Base-by-base conservation (phyloP, 768 basidiomycete genomes). In the Hemileccinum impolitum region DNA sequence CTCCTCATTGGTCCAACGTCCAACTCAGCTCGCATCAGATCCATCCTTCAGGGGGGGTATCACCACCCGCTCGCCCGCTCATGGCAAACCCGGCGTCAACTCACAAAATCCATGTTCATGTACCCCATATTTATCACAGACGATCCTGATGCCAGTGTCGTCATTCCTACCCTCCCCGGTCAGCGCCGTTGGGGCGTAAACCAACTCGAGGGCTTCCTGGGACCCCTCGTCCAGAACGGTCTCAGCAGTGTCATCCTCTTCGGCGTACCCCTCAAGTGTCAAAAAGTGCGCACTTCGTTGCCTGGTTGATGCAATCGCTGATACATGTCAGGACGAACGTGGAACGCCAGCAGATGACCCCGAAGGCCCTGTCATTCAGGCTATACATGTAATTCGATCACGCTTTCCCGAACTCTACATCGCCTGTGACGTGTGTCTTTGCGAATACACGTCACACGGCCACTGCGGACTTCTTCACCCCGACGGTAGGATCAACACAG, bases 61-160 rank as follows among this genome's bases (percentile, higher is more conserved):
- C 85, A 90, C 50, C 93, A 97, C 70, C 88, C 94, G 14, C 79
- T 90, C 55, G 79, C 92, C 8, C 86, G 95, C 18, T 77, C 81
- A 71, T 94, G 90, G 84, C 95, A 99, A 70, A 77, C 80, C 21
- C 81, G 82, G 50, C 82, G 87, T 41, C 76, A 80, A 50, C 80
- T 94, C 62, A 84, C 85, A 21, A 94, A 92, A 66, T 80, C 81
- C 56, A 96, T 97, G 94, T 79, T 99, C 69, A 97, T 97, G 90
- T 99, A 98, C 68, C 96, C 96, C 7, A 94, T 99, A 62, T 97
- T 99, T 67, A 88, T 98, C 60, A 93, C 94, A 15, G 95, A 98
- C 68, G 92, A 97, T 51, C 85, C 92, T 2, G 78, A 93, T 51
- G 90, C 92, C 7, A 79, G 81, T 65, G 84, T 85, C 43, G 77